These are phyloP conservation scores for Dothistroma pini DNA, from an alignment of 2,329 filamentous ascomycete genomes.

Conservation along the genomic window DNA sequence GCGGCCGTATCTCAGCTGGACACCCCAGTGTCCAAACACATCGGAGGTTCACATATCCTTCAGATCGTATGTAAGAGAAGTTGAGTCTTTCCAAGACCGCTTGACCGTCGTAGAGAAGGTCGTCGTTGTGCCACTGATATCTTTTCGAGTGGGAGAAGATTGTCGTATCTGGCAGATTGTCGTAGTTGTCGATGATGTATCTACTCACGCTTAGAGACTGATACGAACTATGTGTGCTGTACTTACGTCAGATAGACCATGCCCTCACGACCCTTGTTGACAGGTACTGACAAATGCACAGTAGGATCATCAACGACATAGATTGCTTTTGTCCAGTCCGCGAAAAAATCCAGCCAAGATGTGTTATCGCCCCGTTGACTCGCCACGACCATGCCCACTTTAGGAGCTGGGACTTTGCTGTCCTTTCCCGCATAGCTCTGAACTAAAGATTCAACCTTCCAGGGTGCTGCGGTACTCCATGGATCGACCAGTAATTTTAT, in stretches of 20 bases:
- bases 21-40: conserved; percentile 53
- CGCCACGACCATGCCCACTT: neutral
- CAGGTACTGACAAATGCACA: conserved; percentile 41
- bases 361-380: neutral
- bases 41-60: conserved; percentile 54
- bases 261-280: conserved; percentile 48
- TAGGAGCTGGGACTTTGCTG: neutral
- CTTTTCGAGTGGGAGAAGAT: conserved; percentile 59
- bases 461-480: neutral
- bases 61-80: conserved; percentile 45
- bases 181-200: conserved; percentile 55
- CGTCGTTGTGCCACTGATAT: conserved; percentile 55
- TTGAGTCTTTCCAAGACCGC: conserved; percentile 49
- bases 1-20: conserved; percentile 45
- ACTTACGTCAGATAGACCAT: conserved; percentile 50
- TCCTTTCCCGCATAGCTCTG: neutral
- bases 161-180: conserved; percentile 51
- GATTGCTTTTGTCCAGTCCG: conserved; percentile 40
- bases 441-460: neutral
- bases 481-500: neutral
- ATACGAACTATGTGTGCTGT: conserved; percentile 5
- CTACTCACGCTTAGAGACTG: conserved; percentile 20
- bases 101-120: conserved; percentile 49
- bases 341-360: conserved; percentile 36
- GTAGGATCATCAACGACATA: conserved; percentile 42